Percentiles rank a stretch among this genome's conserved stretches.
Evolutionary conservation across 805 yeast genomes (phyloP).

Genomic region (Hanseniaspora pseudoguilliermondii): DNA sequence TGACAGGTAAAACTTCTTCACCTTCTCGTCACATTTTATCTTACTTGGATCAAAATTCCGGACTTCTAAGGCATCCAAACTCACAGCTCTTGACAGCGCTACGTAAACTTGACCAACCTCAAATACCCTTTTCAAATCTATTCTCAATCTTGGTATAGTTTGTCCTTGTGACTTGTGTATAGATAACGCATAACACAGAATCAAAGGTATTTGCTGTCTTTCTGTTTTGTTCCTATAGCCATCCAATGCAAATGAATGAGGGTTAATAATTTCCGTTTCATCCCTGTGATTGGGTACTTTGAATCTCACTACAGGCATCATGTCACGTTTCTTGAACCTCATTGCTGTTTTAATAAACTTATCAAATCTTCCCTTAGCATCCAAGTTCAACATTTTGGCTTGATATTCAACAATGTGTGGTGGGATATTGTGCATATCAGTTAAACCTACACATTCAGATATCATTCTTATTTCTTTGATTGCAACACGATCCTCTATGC

Average conservation of each 20-base stretch:
- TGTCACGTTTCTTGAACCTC: not conserved
- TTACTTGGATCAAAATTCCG: conserved; percentile 47
- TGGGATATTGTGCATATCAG: conserved; percentile 17
- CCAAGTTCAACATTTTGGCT: conserved; percentile 2
- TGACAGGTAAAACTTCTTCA: conserved; percentile 45
- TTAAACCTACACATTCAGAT: conserved; percentile 23
- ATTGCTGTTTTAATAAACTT: conserved; percentile 3
- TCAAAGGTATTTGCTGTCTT: conserved; percentile 53
- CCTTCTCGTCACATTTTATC: conserved; percentile 49
- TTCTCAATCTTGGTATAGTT: conserved; percentile 56
- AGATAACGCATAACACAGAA: conserved; percentile 71
- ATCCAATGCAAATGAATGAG: conserved; percentile 31
- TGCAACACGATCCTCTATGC: conserved; percentile 21
- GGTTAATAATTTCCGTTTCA: conserved; percentile 27
- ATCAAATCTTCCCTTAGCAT: conserved; percentile 10
- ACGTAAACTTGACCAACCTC: conserved; percentile 80
- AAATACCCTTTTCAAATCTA: conserved; percentile 52
- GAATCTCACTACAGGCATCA: conserved; percentile 28
- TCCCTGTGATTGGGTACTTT: conserved; percentile 21
- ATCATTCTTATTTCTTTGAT: conserved; percentile 26
- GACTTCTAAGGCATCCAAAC: conserved; percentile 52
- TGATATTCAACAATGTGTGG: conserved; percentile 22
- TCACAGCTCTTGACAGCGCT: conserved; percentile 66
- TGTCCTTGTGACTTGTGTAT: conserved; percentile 82
- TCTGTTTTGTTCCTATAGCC: conserved; percentile 13